These are phyloP conservation scores for Wolfiporia cocos DNA, from an alignment of 1,284 basidiomycete species.

Conservation along the genomic window DNA sequence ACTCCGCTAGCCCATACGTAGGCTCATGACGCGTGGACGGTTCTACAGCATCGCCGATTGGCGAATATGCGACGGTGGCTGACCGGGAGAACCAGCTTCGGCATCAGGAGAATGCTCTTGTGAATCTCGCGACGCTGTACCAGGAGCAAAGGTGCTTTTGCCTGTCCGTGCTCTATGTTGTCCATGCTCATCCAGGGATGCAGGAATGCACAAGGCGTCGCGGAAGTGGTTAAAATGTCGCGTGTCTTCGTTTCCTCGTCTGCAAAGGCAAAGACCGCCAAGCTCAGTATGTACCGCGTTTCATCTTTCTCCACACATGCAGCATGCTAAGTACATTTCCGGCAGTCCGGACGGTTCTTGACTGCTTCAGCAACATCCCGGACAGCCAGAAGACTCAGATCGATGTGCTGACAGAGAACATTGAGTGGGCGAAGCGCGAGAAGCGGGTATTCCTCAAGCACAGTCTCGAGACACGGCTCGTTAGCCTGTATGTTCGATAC, in stretches of 20 bases:
- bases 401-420: slow-evolving; percentile 83
- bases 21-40: not conserved
- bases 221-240: slow-evolving; percentile 83
- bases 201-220: slow-evolving; percentile 83
- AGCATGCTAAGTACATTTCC: too few relatives aligned
- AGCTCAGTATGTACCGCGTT: slow-evolving; percentile 71
- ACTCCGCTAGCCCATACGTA: not conserved
- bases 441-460: slow-evolving; percentile 96
- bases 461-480: slow-evolving; percentile 87
- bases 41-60: slow-evolving; percentile 13
- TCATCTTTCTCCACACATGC: too few relatives aligned
- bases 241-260: slow-evolving; percentile 90
- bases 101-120: slow-evolving; percentile 83
- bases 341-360: slow-evolving; percentile 86
- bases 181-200: too few relatives aligned
- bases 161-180: too few relatives aligned
- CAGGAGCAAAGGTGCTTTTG: slow-evolving; percentile 73
- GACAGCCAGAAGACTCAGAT: slow-evolving; percentile 80
- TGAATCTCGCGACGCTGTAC: slow-evolving; percentile 86
- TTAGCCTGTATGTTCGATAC: slow-evolving; percentile 57
- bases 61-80: slow-evolving; percentile 17
- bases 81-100: slow-evolving; percentile 57
- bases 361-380: slow-evolving; percentile 80
- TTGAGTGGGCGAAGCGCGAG: slow-evolving; percentile 89
- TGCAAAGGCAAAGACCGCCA: slow-evolving; percentile 97